phyloP scores from a whole-genome alignment of 108 stramenopile genomes.

The Fistulifera pelliculosa region DNA sequence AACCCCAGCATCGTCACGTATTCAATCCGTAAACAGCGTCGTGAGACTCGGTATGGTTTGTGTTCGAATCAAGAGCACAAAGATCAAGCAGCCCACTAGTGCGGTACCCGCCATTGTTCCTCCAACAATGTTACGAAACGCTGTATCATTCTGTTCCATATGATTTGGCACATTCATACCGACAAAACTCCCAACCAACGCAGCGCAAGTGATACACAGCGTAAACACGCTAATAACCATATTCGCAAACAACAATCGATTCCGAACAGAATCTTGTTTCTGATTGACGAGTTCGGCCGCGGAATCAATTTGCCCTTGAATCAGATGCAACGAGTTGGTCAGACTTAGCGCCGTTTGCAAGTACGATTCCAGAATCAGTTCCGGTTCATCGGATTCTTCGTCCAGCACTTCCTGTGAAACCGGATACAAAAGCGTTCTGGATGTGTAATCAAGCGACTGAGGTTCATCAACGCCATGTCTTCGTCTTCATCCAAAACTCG shows the following conservation, averaged over 20 bases:
- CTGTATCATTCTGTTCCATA: slow-evolving; percentile 33
- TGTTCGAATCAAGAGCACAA: slow-evolving; percentile 5
- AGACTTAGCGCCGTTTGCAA: slow-evolving; percentile 58
- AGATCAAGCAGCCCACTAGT: slow-evolving; percentile 13
- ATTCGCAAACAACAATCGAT: slow-evolving; percentile 68
- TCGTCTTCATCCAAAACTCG: slow-evolving; percentile 75
- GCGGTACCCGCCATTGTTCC: slow-evolving; percentile 19
- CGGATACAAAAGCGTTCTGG: slow-evolving; percentile 82
- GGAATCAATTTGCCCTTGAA: slow-evolving; percentile 66
- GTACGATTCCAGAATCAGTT: slow-evolving; percentile 76
- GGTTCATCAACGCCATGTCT: slow-evolving; percentile 85
- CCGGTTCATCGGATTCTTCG: slow-evolving; percentile 85
- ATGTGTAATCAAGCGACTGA: slow-evolving; percentile 66
- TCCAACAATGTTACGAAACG: slow-evolving; percentile 37
- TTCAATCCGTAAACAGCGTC: too few species aligned
- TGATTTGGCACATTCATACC: slow-evolving; percentile 78
- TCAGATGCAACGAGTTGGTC: slow-evolving; percentile 54
- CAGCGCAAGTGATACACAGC: slow-evolving; percentile 40
- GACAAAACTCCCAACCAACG: slow-evolving; percentile 65
- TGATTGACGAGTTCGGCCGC: slow-evolving; percentile 70
- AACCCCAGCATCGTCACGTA: too few species aligned
- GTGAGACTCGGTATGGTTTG: background rate
- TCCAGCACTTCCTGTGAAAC: slow-evolving; percentile 59
- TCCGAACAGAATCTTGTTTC: slow-evolving; percentile 61
- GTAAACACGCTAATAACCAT: slow-evolving; percentile 58